A percentile compares a stretch with the other conserved stretches of the same genome.
Evolutionary conservation across 768 basidiomycete species (phyloP).

Genomic region (Sarcodon aspratus): DNA sequence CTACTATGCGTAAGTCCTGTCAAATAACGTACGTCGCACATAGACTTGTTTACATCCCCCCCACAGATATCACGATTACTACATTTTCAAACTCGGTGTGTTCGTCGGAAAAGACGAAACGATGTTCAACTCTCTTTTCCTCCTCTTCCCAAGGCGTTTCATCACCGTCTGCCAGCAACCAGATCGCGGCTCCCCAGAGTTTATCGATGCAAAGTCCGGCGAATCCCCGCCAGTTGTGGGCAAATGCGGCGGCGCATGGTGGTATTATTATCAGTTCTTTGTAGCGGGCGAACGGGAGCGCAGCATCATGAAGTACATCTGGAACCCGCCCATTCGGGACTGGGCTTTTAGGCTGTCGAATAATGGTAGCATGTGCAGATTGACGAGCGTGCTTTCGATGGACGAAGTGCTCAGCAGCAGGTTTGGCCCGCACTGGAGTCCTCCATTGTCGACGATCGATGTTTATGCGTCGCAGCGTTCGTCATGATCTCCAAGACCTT

Average conservation of each 20-base stretch:
- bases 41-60: conserved; percentile 14
- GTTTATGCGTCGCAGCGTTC: background rate
- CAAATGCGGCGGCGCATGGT: conserved; percentile 24
- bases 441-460: background rate
- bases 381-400: background rate
- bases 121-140: conserved; percentile 34
- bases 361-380: background rate
- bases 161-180: conserved; percentile 26
- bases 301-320: conserved; percentile 9
- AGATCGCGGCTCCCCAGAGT: background rate
- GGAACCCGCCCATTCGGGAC: conserved; percentile 1
- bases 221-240: conserved; percentile 14
- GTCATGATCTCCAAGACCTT: too few species aligned
- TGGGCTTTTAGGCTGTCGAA: background rate
- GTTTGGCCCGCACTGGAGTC: background rate
- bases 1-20: conserved; percentile 29
- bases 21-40: background rate
- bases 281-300: conserved; percentile 20
- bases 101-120: conserved; percentile 53
- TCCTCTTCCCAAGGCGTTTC: conserved; percentile 35
- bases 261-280: conserved; percentile 44
- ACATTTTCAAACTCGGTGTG: conserved; percentile 5
- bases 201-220: conserved; percentile 4
- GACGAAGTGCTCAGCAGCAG: background rate
- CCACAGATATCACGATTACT: conserved; percentile 33